Base-by-base conservation (phyloP, 805 yeast species). In the Pichia phayaonensis region DNA sequence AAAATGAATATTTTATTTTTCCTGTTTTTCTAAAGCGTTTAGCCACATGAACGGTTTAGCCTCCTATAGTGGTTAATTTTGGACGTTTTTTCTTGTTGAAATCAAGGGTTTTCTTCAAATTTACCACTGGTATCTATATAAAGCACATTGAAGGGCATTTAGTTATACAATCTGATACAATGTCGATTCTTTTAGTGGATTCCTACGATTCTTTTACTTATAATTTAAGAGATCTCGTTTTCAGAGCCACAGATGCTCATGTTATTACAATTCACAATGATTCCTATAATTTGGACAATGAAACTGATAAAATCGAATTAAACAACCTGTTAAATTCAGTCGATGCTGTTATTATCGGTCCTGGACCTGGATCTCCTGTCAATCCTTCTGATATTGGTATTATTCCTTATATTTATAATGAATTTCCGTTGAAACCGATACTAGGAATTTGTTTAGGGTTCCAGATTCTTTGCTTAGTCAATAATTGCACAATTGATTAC, bases 131-230 rank as follows among this genome's bases (percentile, higher is more conserved):
- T 16, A 16, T 8, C 16, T n/a, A 16, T 11, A n/a, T 11, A 16
- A 16, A 5, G 13, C 3, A 34, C 8, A 34, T 16, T n/a, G 15
- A 8, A 34, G n/a, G 8, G 6, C 12, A 34, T n/a, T 34, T n/a
- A 8, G 5, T 34, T 34, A 34, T 7, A n/a, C 13, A 5, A 34
- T 34, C n/a, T 1, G 20, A 26, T 23, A 21, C n/a, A 20, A 75
- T 75, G 79, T 55, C 76, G 1, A 76, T 88, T 48, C 77, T 89
- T 12, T 75, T 89, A 44, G 78, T 94, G 15, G 99, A 94, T 66
- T 90, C 97, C 2, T 90, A 94, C 64, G 99, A 94, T 66, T 92
- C 98, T 2, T 94, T 92, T 73, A 86, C 97, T 5, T 86, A 79
- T 68, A 94, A 94, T 63, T 75, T 94, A 46, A 77, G 78, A 39